phyloP scores from a whole-genome alignment of 2,329 filamentous ascomycete genomes.

The Dactylellina parvicollis region DNA sequence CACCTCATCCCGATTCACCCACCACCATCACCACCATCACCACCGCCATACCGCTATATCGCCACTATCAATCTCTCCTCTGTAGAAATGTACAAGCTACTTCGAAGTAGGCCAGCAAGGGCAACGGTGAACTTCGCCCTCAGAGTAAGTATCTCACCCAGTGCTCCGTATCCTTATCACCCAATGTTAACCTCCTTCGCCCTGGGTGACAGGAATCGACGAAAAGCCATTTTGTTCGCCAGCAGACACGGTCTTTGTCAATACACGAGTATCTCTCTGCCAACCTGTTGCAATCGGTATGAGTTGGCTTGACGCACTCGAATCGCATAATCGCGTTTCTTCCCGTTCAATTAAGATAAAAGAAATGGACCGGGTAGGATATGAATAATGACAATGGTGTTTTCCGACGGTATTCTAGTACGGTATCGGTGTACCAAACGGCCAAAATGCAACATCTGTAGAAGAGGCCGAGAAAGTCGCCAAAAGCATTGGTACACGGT shows the following conservation, averaged over 20 bases:
- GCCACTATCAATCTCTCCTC: constrained; percentile 34
- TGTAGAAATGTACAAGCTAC: constrained; percentile 82
- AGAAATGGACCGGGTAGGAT: constrained; percentile 4
- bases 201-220: constrained; percentile 57
- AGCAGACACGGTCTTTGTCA: constrained; percentile 88
- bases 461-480: constrained; percentile 92
- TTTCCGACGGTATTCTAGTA: constrained; percentile 69
- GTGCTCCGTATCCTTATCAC: constrained; percentile 41
- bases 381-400: constrained; percentile 15
- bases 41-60: constrained; percentile 55
- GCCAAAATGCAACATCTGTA: constrained; percentile 81
- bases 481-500: constrained; percentile 77
- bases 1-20: constrained; percentile 13
- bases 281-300: constrained; percentile 79
- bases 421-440: constrained; percentile 91
- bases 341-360: constrained; percentile 56
- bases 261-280: constrained; percentile 99
- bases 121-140: constrained; percentile 77
- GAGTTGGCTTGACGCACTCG: constrained; percentile 54
- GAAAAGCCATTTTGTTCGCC: constrained; percentile 66
- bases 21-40: constrained; percentile 54
- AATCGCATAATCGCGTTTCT: constrained; percentile 15
- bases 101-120: constrained; percentile 81
- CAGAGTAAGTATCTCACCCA: constrained; percentile 69
- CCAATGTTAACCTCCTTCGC: constrained; percentile 52